Evolutionary conservation across 2,329 filamentous ascomycete genomes (phyloP), one percentile per base, ranked within the genome.

Genomic region (Sporothrix phasma): DNA sequence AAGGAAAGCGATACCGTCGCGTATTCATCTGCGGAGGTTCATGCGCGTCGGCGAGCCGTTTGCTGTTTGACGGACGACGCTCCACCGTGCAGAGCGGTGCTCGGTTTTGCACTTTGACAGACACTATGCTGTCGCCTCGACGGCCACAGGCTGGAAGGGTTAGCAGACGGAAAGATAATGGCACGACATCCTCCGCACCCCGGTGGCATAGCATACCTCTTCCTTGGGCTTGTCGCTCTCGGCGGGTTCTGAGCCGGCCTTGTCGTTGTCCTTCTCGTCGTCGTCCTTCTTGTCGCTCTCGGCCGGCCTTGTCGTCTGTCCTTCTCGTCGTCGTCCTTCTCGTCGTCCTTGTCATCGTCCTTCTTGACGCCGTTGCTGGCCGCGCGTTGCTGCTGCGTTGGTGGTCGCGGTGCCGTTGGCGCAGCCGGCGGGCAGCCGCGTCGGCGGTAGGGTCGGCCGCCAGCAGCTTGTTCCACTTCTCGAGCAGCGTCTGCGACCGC

Each of bases 381-480:
- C 19, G 54, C 37, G 39, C 60, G 17, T 54, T 49, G 22, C 78
- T 79, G 66, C 82, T 81, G 7, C 79, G 66, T 82, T 81, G 7
- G 78, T 43, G 34, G 72, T 15, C 67, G 67, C 8, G 75, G 59
- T 43, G 34, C 62, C 62, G 58, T 66, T 73, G 5, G 73, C 67
- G 37, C 74, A 69, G 17, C 74, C 72, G 34, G 5, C 3, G 34
- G 7, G 11, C 77, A 72, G 10, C 74, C 75, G 29, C 31, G 2
- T 51, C 59, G 17, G 65, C 22, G 1, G 56, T 61, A 1, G 34
- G 75, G 54, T 88, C 87, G 17, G 77, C 79, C 39, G 84, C 84
- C n/a, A 97, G 81, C 41, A 91, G 82, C 74, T 89, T 88, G 74
- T 89, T 95, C 94, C 94, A 99, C 75, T 88, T 89, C 68, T 88